A percentile compares a stretch with the other conserved stretches of the same genome.
Evolutionary conservation across 2,329 filamentous ascomycete species (phyloP).

Genomic region (Aspergillus proliferans): DNA sequence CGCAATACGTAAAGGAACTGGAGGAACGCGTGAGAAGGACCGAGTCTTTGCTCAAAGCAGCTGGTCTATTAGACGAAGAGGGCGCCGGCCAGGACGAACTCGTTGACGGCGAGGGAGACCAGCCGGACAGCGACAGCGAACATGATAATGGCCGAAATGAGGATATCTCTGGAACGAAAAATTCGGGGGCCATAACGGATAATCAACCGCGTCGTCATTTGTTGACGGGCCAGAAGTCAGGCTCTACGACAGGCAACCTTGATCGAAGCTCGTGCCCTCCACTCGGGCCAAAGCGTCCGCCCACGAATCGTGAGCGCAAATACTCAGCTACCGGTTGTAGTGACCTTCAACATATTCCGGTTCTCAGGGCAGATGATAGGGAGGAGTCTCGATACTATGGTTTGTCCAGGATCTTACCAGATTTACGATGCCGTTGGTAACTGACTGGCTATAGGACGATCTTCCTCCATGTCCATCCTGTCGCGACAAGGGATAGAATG

Average conservation of each 20-base stretch:
- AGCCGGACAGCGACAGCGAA: conserved; percentile 9
- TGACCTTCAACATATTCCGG: conserved; percentile 60
- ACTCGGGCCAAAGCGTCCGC: conserved; percentile 4
- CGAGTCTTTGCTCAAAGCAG: conserved; percentile 77
- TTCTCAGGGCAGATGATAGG: conserved; percentile 77
- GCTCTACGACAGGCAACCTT: neutral
- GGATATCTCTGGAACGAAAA: conserved; percentile 32
- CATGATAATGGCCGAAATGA: conserved; percentile 34
- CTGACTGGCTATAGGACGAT: conserved; percentile 58
- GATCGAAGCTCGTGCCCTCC: conserved; percentile 17
- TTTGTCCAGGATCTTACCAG: conserved; percentile 6
- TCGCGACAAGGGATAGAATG: conserved; percentile 93
- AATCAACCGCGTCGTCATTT: conserved; percentile 14
- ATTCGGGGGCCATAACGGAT: conserved; percentile 4
- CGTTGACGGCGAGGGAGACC: conserved; percentile 18
- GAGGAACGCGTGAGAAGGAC: conserved; percentile 88
- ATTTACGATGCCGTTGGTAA: neutral
- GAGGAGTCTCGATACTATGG: conserved; percentile 84
- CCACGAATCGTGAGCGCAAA: conserved; percentile 2
- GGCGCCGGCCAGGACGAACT: conserved; percentile 51
- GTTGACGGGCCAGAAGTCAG: conserved; percentile 3
- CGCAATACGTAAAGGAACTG: conserved; percentile 88
- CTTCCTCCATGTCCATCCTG: conserved; percentile 92
- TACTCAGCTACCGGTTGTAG: conserved; percentile 38
- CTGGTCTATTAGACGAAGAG: conserved; percentile 74